These are phyloP conservation scores for Lumnitzera littorea DNA, from an alignment of 345 rosid species.

Conservation along the genomic window DNA sequence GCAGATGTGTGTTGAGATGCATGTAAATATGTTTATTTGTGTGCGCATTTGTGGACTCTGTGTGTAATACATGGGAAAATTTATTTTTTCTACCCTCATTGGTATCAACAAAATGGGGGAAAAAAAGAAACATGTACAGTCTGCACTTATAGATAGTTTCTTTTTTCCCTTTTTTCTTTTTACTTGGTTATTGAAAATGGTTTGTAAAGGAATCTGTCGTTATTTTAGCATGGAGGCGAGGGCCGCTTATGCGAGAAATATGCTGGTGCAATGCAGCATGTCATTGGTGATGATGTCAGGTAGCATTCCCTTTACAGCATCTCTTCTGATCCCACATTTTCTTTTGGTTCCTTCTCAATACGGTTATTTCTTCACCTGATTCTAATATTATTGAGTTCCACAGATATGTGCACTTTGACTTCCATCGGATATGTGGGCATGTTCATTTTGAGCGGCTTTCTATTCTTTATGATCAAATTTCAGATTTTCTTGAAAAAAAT, in stretches of 20 bases:
- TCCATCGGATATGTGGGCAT: conserved; percentile 86
- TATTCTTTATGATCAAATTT: conserved; percentile 80
- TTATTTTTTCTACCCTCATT: too few relatives aligned
- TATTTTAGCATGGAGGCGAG: conserved; percentile 81
- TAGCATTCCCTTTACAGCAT: conserved; percentile 27
- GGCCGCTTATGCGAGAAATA: conserved; percentile 78
- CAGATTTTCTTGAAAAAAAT: conserved; percentile 67
- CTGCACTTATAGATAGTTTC: not conserved
- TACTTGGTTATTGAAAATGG: conserved; percentile 12
- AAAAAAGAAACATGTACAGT: not conserved
- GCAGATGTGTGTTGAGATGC: not conserved
- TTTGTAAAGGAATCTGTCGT: conserved; percentile 5
- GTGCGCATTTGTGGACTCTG: too few relatives aligned
- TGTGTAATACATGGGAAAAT: too few relatives aligned
- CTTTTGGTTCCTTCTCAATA: not conserved
- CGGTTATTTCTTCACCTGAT: not conserved
- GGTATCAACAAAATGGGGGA: too few relatives aligned
- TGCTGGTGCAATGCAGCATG: conserved; percentile 57
- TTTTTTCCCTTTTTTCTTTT: not conserved
- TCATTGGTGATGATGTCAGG: conserved; percentile 81
- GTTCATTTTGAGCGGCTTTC: conserved; percentile 96
- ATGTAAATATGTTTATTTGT: not conserved
- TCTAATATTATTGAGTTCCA: conserved; percentile 12
- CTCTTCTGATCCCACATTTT: conserved; percentile 1
- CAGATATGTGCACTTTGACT: conserved; percentile 96